Evolutionary conservation across 805 yeast genomes (phyloP).

Genomic region (Saccharomycopsis babjevae): DNA sequence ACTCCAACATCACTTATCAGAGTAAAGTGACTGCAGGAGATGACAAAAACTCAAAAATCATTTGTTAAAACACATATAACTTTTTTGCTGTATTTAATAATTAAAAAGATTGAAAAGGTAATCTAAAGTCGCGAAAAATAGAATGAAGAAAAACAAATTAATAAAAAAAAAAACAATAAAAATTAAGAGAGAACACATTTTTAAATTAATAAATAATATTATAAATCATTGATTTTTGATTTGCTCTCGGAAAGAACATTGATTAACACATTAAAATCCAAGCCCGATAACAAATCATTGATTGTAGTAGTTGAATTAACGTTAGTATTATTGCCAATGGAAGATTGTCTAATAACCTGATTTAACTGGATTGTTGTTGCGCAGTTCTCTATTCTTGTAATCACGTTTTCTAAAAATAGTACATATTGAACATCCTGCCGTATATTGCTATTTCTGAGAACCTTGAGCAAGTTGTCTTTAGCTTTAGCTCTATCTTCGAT

Average conservation of each 20-base stretch:
- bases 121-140: too few species aligned
- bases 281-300: not conserved
- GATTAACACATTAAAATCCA: not conserved
- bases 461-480: constrained; percentile 7
- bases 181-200: too few species aligned
- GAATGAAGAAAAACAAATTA: too few species aligned
- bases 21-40: not conserved
- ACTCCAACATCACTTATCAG: not conserved
- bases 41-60: too few species aligned
- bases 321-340: not conserved
- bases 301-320: not conserved
- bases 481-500: constrained; percentile 2
- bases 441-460: constrained; percentile 19
- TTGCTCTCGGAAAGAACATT: not conserved
- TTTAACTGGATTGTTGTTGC: not conserved
- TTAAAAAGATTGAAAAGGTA: too few species aligned
- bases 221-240: not conserved
- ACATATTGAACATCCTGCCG: constrained; percentile 21
- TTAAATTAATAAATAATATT: not conserved
- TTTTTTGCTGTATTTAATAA: too few species aligned
- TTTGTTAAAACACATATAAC: too few species aligned
- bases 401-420: constrained; percentile 38
- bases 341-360: not conserved
- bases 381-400: constrained; percentile 55
- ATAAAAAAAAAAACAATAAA: too few species aligned